Evolutionary conservation across 2,329 filamentous ascomycete genomes (phyloP).

Genomic region (Lecanicillium sp.): DNA sequence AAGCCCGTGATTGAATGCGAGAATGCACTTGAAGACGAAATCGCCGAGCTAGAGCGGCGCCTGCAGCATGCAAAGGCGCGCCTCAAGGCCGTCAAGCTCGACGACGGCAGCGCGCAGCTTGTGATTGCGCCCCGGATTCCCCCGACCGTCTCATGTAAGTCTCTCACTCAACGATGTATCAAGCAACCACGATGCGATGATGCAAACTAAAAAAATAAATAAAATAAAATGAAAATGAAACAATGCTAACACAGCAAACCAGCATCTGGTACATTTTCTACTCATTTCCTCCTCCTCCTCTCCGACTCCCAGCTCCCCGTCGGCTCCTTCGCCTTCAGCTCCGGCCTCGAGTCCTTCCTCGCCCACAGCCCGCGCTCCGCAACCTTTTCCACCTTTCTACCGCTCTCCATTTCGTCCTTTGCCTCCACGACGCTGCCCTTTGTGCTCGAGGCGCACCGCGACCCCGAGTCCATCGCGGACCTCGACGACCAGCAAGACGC

Average conservation of each 20-base stretch:
- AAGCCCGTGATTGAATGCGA: conserved; percentile 14
- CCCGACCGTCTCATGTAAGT: conserved; percentile 13
- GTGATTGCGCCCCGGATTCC: conserved; percentile 2
- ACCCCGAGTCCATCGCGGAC: conserved; percentile 39
- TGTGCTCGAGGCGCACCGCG: conserved; percentile 58
- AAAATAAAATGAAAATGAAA: too few species aligned
- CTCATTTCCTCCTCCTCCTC: conserved; percentile 67
- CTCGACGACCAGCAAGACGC: conserved; percentile 75
- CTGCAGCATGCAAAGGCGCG: conserved; percentile 38
- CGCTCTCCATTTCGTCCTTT: conserved; percentile 62
- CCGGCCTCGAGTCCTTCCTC: conserved; percentile 74
- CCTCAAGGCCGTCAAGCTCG: conserved; percentile 24
- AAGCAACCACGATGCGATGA: too few species aligned
- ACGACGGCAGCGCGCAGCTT: conserved; percentile 6
- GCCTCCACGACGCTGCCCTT: conserved; percentile 69
- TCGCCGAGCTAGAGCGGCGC: conserved; percentile 48
- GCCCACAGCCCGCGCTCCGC: conserved; percentile 48
- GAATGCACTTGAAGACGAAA: conserved; percentile 41
- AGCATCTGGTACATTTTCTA: conserved; percentile 12
- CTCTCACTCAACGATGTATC: conserved; percentile 6
- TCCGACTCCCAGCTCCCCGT: conserved; percentile 76
- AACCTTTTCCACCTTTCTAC: conserved; percentile 58
- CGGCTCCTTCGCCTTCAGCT: conserved; percentile 82
- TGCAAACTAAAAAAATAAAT: too few species aligned
- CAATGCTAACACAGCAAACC: too few species aligned